phyloP scores from a whole-genome alignment of 1,284 basidiomycete genomes.

The Trichosporon faecale region DNA sequence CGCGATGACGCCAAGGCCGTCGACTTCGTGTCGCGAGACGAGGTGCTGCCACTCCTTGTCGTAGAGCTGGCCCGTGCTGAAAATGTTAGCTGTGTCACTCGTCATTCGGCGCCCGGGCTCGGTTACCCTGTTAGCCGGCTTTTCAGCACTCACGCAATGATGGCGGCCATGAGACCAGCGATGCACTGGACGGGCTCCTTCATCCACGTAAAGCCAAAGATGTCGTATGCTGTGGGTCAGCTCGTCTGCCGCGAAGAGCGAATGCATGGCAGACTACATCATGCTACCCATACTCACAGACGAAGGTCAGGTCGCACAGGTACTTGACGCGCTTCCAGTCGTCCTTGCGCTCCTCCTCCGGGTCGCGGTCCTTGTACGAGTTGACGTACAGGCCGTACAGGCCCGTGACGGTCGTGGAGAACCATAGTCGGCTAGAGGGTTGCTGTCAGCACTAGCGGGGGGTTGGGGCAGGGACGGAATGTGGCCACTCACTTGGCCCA shows the following conservation, averaged over 20 bases:
- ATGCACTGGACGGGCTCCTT: conserved; percentile 46
- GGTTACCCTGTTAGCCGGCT: not conserved
- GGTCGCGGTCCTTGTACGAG: conserved; percentile 12
- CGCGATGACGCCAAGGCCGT: conserved; percentile 7
- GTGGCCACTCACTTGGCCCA: conserved; percentile 41
- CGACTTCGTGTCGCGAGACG: not conserved
- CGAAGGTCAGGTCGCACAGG: conserved; percentile 44
- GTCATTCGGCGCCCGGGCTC: conserved; percentile 3
- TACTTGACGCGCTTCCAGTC: conserved; percentile 42
- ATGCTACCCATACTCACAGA: conserved; percentile 35
- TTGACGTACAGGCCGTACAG: conserved; percentile 39
- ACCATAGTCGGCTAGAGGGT: conserved; percentile 42
- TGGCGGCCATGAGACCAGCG: conserved; percentile 35
- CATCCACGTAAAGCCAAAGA: conserved; percentile 38
- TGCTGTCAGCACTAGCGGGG: conserved; percentile 9
- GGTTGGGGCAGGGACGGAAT: not conserved
- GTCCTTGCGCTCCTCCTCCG: conserved; percentile 27
- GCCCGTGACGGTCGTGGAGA: conserved; percentile 41
- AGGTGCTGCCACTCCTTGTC: conserved; percentile 18
- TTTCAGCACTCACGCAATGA: conserved; percentile 41
- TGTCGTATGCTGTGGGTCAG: conserved; percentile 40
- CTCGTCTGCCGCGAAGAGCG: not conserved
- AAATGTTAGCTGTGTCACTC: not conserved
- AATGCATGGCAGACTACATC: not conserved
- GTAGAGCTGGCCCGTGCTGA: conserved; percentile 53